Percentiles rank a stretch among this genome's conserved stretches.
phyloP scores from a whole-genome alignment of 2,329 filamentous ascomycete genomes.

The Lasiodiplodia theobromae region DNA sequence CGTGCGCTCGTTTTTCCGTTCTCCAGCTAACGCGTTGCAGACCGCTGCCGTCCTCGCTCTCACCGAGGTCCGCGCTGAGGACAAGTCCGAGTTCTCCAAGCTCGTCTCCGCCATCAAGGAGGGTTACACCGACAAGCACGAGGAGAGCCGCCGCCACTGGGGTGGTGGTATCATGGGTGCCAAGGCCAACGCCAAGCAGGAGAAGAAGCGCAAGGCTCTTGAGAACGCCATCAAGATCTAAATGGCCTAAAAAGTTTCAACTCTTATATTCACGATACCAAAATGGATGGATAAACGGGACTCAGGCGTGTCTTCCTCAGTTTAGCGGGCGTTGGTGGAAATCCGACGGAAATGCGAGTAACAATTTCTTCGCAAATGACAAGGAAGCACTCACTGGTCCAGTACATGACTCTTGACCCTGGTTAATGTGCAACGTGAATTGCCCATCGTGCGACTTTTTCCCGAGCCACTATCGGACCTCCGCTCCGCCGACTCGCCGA shows the following conservation, averaged over 20 bases:
- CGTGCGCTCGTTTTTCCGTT: not conserved
- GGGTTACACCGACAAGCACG: conserved; percentile 94
- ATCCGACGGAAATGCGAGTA: conserved; percentile 28
- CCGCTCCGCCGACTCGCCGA: conserved; percentile 6
- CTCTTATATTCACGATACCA: conserved; percentile 35
- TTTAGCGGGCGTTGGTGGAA: conserved; percentile 44
- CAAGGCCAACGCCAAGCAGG: conserved; percentile 80
- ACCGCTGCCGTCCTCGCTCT: conserved; percentile 95
- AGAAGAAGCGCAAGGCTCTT: conserved; percentile 93
- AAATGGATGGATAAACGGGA: conserved; percentile 34
- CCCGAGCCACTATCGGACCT: conserved; percentile 13
- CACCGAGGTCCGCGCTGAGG: conserved; percentile 96
- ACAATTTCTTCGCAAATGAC: conserved; percentile 28
- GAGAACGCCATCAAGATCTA: conserved; percentile 99
- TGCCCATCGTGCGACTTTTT: not conserved
- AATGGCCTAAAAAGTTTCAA: conserved; percentile 78
- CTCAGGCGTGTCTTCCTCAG: conserved; percentile 48
- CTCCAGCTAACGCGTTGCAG: conserved; percentile 57
- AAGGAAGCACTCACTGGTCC: conserved; percentile 28
- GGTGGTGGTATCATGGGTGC: conserved; percentile 99
- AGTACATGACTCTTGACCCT: conserved; percentile 2
- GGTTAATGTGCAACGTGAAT: conserved; percentile 3
- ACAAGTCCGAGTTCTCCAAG: conserved; percentile 98
- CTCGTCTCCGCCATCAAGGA: conserved; percentile 97
- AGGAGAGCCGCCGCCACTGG: conserved; percentile 91